These are phyloP conservation scores for Saccharomycopsis fibuligera DNA, from an alignment of 805 yeast species.

Conservation along the genomic window DNA sequence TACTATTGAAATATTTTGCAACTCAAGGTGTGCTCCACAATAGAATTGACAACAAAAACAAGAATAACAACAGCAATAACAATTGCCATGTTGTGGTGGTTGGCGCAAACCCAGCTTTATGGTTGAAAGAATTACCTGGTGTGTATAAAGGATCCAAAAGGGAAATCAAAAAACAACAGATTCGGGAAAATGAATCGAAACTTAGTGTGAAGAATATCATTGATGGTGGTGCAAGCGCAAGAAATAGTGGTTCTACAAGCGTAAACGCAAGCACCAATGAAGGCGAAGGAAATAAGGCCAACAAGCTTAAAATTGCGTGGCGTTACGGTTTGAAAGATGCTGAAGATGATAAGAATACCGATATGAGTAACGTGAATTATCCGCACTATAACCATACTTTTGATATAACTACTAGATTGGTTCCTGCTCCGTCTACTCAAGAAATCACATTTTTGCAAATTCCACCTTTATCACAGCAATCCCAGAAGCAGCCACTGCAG, in stretches of 20 bases:
- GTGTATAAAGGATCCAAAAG: slow-evolving; percentile 60
- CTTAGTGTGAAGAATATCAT: slow-evolving; percentile 63
- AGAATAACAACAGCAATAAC: slow-evolving; percentile 24
- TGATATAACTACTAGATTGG: slow-evolving; percentile 66
- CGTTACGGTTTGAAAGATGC: slow-evolving; percentile 59
- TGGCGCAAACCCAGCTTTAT: slow-evolving; percentile 24
- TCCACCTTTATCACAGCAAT: no score
- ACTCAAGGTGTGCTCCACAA: slow-evolving; percentile 72
- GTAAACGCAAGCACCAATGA: not conserved
- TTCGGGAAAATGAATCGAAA: slow-evolving; percentile 51
- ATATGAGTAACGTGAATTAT: slow-evolving; percentile 29
- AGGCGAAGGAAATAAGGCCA: slow-evolving; percentile 16
- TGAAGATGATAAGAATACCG: slow-evolving; percentile 15
- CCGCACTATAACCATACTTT: slow-evolving; percentile 60
- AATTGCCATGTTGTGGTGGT: slow-evolving; percentile 16
- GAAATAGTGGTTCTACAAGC: not conserved
- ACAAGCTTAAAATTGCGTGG: slow-evolving; percentile 87
- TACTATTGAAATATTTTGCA: slow-evolving; percentile 60
- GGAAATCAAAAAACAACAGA: slow-evolving; percentile 56
- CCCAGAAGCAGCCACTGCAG: no score
- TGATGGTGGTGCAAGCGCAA: slow-evolving; percentile 24
- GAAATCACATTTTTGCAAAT: slow-evolving; percentile 54
- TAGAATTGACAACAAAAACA: slow-evolving; percentile 43
- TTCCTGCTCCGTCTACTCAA: slow-evolving; percentile 57
- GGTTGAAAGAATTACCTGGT: slow-evolving; percentile 75